Base-by-base conservation (phyloP, 306 rosid genomes). In the Potentilla sterilis region DNA sequence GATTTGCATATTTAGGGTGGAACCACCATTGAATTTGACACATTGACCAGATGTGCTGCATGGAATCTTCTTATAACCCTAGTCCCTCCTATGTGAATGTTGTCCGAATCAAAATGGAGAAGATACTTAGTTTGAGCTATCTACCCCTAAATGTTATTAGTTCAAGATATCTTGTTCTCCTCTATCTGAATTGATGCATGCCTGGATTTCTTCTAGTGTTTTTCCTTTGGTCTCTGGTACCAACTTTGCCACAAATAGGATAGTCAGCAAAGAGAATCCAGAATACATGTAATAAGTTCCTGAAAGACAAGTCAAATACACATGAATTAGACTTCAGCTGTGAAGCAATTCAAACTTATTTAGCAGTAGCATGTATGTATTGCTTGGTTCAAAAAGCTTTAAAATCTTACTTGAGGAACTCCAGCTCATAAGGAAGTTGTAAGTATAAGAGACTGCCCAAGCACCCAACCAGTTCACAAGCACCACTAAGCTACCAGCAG, bases 211-310 rank as follows among this genome's bases (percentile, higher is more conserved):
- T 83, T 93, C 98, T 16, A 91, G 85, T 69, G 98, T 93, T 87
- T 87, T 91, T 66, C 98, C 98, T 85, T 89, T 93, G 80, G 98
- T 93, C 83, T 93, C 98, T 69, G 97, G 97, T 49, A 93, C 93
- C 70, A 87, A 65, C 80, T 84, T 88, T 21, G 89, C 87, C 54
- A 88, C 97, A 79, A 93, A 91, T 51, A 91, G 41, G 78, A 93
- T 79, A 22, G 96, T 88, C 74, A 88, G 41, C 77, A 91, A 74
- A 65, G 93, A 89, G 70, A 88, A 75, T 75, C 83, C 90, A 73
- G 91, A 85, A 77, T 88, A 93, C 82, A 93, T 74, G 71, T 83
- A 84, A 48, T 85, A 87, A 21, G 98, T 93, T 75, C 93, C 96
- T 93, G 89, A 9, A 82, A 87, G 34, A 37, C 24, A 54, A 24